Percentiles rank a stretch among this genome's conserved stretches.
Conservation (phyloP, 495 filamentous ascomycete species). For the Penicillium robsamsonii region DNA sequence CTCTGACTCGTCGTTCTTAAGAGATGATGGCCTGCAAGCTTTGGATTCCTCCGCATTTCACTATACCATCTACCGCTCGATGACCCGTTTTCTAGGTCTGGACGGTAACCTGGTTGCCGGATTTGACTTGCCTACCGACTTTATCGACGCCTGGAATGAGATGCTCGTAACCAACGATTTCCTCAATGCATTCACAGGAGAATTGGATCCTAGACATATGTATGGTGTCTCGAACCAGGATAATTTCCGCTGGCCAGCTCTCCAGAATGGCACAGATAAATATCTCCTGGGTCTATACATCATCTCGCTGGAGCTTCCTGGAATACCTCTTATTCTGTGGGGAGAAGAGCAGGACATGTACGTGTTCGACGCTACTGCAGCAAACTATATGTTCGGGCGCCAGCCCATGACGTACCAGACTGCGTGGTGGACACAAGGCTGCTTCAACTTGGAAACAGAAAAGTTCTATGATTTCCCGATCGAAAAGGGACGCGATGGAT, state of each 20-base stretch:
- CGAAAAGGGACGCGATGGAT: slow-evolving; percentile 41
- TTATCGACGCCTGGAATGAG: slow-evolving; percentile 43
- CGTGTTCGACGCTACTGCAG: slow-evolving; percentile 47
- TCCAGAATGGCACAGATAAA: slow-evolving; percentile 47
- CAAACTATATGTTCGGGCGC: slow-evolving; percentile 51
- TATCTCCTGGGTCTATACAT: slow-evolving; percentile 48
- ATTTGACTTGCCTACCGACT: slow-evolving; percentile 41
- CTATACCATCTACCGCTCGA: slow-evolving; percentile 48
- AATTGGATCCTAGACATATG: slow-evolving; percentile 52
- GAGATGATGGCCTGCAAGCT: slow-evolving; percentile 36
- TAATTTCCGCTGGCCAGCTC: slow-evolving; percentile 52
- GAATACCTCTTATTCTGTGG: slow-evolving; percentile 49
- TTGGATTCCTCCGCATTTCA: slow-evolving; percentile 49
- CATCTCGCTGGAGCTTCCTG: slow-evolving; percentile 46
- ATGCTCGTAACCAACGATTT: slow-evolving; percentile 47
- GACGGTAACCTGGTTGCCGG: slow-evolving; percentile 45
- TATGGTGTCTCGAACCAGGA: slow-evolving; percentile 53
- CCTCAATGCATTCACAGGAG: slow-evolving; percentile 48
- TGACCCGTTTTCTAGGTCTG: slow-evolving; percentile 50
- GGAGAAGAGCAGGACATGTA: slow-evolving; percentile 56
- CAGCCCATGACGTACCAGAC: slow-evolving; percentile 48
- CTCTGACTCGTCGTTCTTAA: slow-evolving; percentile 28
- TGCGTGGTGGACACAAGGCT: slow-evolving; percentile 54
- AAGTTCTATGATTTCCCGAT: slow-evolving; percentile 47
- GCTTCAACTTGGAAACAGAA: slow-evolving; percentile 46